Evolutionary conservation across 495 filamentous ascomycete species (phyloP), one percentile per base, ranked within the genome.

Genomic region (Podospora pseudocomata): DNA sequence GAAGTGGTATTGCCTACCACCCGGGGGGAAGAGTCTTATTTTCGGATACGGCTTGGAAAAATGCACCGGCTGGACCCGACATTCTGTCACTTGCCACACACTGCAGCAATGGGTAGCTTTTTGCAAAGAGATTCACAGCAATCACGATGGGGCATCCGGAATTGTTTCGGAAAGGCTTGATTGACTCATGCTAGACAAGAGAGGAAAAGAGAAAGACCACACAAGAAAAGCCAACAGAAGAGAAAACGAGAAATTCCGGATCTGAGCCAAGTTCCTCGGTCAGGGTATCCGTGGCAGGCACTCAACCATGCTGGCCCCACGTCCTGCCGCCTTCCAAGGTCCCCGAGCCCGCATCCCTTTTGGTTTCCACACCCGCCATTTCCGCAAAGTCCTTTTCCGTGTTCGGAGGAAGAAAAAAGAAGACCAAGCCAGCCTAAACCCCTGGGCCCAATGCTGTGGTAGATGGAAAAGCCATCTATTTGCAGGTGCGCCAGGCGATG

Each of bases 401-500:
- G 59, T 28, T 61, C 16, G 28, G 49, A 62, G 60, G 67, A 63
- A 68, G 63, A 49, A 62, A 65, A 23, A 57, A 19, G 60, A 27
- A 60, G 65, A 58, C 44, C 28, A 64, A 64, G 30, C 28, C 49
- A 39, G 28, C 63, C 13, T 23, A 53, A 18, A 23, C 23, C 44
- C 26, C 60, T 49, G 30, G 57, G 20, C 54, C 65, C 69, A 39
- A 65, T 65, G 68, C 58, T 20, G 63, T 59, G 44, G 6, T 23
- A 32, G 53, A 59, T 63, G 57, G n/a, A 32, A 23, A 63, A 26
- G 28, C 53, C 60, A 66, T 74, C 69, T 74, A 71, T 64, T 73
- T 80, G 74, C 84, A 86, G 20, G 75, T 62, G 70, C 77, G 76
- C 84, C 84, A 86, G 65, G 75, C 71, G 68, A 86, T 79, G 76